Evolutionary conservation across 2,329 filamentous ascomycete species (phyloP).

Genomic region (Xylaria polymorpha): DNA sequence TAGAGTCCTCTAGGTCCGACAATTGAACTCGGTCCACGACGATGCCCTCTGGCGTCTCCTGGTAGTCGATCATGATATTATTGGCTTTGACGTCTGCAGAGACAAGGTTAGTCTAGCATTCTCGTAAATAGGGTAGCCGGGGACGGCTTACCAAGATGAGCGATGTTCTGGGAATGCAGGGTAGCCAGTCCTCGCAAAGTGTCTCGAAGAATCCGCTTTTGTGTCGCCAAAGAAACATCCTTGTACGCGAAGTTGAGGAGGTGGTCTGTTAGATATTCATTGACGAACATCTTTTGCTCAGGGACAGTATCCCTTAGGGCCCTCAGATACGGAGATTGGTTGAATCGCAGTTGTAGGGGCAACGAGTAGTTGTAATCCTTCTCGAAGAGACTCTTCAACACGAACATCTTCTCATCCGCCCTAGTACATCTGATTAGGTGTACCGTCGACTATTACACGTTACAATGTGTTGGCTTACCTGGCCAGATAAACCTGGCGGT

Average conservation of each 20-base stretch:
- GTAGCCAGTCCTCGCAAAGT: slow-evolving; percentile 54
- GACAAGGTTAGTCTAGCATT: slow-evolving; percentile 16
- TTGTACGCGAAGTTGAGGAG: slow-evolving; percentile 57
- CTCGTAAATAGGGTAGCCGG: slow-evolving; percentile 17
- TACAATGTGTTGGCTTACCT: slow-evolving; percentile 42
- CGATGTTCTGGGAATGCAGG: slow-evolving; percentile 53
- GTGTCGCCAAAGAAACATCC: slow-evolving; percentile 51
- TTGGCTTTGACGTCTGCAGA: slow-evolving; percentile 56
- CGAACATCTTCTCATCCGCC: slow-evolving; percentile 51
- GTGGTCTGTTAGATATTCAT: slow-evolving; percentile 57
- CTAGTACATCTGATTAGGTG: slow-evolving; percentile 31
- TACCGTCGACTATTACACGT: neutral
- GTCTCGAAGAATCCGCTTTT: slow-evolving; percentile 58
- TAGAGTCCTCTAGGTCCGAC: slow-evolving; percentile 56
- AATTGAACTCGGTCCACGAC: slow-evolving; percentile 54
- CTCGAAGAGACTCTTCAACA: slow-evolving; percentile 51
- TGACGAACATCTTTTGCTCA: slow-evolving; percentile 59
- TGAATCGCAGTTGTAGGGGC: slow-evolving; percentile 49
- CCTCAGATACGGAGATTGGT: slow-evolving; percentile 53
- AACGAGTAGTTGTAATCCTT: slow-evolving; percentile 52
- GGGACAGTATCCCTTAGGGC: slow-evolving; percentile 56
- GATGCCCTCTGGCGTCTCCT: slow-evolving; percentile 48
- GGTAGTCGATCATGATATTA: slow-evolving; percentile 58
- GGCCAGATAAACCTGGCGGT: slow-evolving; percentile 52
- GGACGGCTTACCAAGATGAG: slow-evolving; percentile 50